Evolutionary conservation across 2,329 filamentous ascomycete species (phyloP), one percentile per base, ranked within the genome.

Genomic region (Hymenoscyphus scutula): DNA sequence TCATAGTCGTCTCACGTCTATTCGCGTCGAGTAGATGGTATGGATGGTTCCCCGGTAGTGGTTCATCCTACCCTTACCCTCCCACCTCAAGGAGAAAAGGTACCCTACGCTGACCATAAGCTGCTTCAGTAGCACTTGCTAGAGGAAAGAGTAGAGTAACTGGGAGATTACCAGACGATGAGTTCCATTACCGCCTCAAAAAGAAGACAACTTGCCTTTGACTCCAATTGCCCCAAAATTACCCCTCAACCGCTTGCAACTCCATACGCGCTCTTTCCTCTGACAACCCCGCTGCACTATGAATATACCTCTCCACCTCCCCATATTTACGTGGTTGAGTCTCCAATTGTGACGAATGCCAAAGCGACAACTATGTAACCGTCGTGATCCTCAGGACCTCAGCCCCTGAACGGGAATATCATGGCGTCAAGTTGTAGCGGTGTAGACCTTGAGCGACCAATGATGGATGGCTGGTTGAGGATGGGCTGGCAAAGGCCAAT

Each of bases 331-430:
- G 25, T 32, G 51, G 25, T 54, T 54, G 51, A 29, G 11, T 17
- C 17, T 17, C 13, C 51, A 13, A 27, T 27, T 54, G 51, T 54
- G 51, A 54, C 51, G 51, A 54, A 54, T 54, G 51, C 51, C 10
- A 27, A 32, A 30, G 51, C 51, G 51, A 54, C 51, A 27, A 30
- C 25, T n/a, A 54, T 54, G 51, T 54, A 54, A 54, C 51, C 13
- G 51, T 32, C 10, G 51, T 17, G 4, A 1, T 30, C n/a, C n/a
- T n/a, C n/a, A n/a, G n/a, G n/a, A n/a, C 6, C 25, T 27, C 17
- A 19, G 25, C 51, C 27, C 51, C 51, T 54, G 48, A 53, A 19
- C 37, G 17, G 37, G 37, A 29, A 17, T 27, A 27, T 54, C 25
- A 53, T 53, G 51, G 25, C 29, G 51, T 27, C 17, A 27, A 29